Percentiles rank a stretch among this genome's conserved stretches.
Evolutionary conservation across 768 basidiomycete genomes (phyloP).

Genomic region (Boletus speciosus): DNA sequence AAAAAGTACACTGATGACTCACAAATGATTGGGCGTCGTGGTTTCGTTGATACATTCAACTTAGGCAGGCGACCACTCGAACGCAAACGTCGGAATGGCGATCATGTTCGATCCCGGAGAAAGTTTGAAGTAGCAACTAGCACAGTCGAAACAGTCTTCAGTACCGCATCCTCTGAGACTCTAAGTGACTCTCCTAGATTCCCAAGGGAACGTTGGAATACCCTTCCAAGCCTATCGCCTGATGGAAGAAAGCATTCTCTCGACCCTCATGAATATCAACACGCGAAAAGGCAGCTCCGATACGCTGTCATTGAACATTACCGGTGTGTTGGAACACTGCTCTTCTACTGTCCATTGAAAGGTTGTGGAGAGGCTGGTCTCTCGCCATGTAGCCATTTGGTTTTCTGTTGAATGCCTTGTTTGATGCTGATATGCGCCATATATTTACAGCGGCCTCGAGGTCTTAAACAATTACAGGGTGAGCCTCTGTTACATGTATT

Average conservation of each 20-base stretch:
- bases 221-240: background rate
- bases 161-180: background rate
- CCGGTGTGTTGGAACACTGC: constrained; percentile 39
- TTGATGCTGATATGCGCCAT: constrained; percentile 10
- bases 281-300: constrained; percentile 83
- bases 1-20: background rate
- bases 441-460: constrained; percentile 61
- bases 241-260: constrained; percentile 17
- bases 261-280: constrained; percentile 76
- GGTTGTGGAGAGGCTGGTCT: background rate
- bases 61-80: background rate
- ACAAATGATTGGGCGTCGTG: background rate
- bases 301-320: constrained; percentile 84
- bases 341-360: background rate
- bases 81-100: background rate
- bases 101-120: background rate
- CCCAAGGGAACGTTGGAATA: background rate
- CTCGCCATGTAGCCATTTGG: background rate
- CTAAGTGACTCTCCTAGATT: background rate
- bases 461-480: constrained; percentile 88
- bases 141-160: background rate
- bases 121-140: background rate
- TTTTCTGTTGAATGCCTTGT: background rate
- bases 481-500: background rate
- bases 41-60: background rate